A percentile compares a stretch with the other conserved stretches of the same genome.
phyloP scores from a whole-genome alignment of 2,329 filamentous ascomycete species.

The Calonectria ilicicola region DNA sequence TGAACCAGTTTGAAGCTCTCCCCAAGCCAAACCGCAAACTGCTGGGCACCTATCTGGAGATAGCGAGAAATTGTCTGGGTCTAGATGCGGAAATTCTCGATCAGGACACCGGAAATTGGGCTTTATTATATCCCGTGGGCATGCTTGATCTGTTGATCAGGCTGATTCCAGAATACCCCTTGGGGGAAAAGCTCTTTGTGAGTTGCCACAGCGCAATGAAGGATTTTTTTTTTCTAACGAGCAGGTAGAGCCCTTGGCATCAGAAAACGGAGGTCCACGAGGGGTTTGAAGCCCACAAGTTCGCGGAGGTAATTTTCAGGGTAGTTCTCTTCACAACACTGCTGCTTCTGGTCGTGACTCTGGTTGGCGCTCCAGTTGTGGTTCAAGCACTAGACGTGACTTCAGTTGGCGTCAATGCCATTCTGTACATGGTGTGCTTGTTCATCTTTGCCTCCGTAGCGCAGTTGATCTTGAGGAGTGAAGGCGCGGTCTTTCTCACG shows the following conservation, averaged over 20 bases:
- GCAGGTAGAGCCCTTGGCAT: neutral
- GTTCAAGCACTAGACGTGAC: slow-evolving; percentile 2
- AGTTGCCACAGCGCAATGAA: neutral
- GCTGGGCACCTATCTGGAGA: neutral
- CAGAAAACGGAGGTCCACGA: neutral
- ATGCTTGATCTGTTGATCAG: neutral
- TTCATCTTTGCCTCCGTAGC: slow-evolving; percentile 9
- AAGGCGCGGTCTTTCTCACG: neutral
- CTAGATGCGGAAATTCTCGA: slow-evolving; percentile 7
- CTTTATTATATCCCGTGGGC: neutral
- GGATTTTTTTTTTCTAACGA: neutral
- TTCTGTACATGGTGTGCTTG: slow-evolving; percentile 12
- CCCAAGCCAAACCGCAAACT: neutral
- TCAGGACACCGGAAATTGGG: neutral
- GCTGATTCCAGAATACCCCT: neutral
- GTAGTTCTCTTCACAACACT: neutral
- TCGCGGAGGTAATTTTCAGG: neutral
- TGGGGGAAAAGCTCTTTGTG: neutral
- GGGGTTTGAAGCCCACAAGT: neutral
- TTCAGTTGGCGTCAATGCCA: neutral
- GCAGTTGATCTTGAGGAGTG: neutral
- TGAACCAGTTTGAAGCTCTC: neutral
- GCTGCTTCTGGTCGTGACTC: neutral
- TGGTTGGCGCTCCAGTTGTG: slow-evolving; percentile 12
- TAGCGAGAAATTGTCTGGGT: neutral